These are phyloP conservation scores for Backusella psychrophila DNA, from an alignment of 192 early-diverging fungal species.

Conservation along the genomic window DNA sequence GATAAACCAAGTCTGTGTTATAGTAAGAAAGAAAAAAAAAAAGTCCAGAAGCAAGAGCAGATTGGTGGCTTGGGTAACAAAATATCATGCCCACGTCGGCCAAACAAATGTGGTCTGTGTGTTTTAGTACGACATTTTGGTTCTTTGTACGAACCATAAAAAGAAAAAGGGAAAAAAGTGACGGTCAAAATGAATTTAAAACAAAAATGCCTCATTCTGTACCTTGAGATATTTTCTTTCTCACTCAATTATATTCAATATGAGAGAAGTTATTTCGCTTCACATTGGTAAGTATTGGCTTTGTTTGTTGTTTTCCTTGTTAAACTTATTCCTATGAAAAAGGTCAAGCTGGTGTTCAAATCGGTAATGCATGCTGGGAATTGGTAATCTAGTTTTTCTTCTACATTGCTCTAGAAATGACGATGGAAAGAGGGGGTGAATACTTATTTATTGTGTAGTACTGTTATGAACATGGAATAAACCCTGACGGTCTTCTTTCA, in stretches of 20 bases:
- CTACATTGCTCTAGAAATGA: neutral
- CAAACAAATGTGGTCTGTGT: neutral
- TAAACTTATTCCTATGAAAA: neutral
- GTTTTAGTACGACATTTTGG: neutral
- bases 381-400: constrained; percentile 40
- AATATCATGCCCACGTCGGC: neutral
- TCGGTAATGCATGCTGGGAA: constrained; percentile 99
- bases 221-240: neutral
- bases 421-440: neutral
- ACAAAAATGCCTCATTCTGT: neutral
- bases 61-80: neutral
- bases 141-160: neutral
- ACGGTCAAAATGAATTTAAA: neutral
- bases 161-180: neutral
- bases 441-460: constrained; percentile 30
- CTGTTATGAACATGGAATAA: constrained; percentile 95
- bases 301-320: too few species aligned
- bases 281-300: constrained; percentile 51
- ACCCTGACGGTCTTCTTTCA: constrained; percentile 84
- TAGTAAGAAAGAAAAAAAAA: too few species aligned
- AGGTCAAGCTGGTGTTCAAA: constrained; percentile 97
- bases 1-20: too few species aligned
- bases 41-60: neutral
- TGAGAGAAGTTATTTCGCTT: constrained; percentile 83
- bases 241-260: constrained; percentile 17